These are phyloP conservation scores for Escovopsis sp. DNA, from an alignment of 2,329 filamentous ascomycete species.

Conservation along the genomic window DNA sequence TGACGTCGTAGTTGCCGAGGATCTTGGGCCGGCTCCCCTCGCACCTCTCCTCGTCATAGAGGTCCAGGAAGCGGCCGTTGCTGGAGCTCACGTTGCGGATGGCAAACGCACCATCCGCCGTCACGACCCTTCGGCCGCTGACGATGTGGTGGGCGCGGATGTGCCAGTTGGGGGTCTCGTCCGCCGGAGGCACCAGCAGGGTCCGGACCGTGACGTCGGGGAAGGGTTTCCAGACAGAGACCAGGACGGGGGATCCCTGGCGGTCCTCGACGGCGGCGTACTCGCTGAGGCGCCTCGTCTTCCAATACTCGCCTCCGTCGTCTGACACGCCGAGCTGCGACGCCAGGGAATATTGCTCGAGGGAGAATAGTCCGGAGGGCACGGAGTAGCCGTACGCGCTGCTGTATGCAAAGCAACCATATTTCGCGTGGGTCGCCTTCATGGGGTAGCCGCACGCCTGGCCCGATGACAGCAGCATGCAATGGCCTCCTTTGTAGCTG, in stretches of 20 bases:
- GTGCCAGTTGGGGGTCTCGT: constrained; percentile 52
- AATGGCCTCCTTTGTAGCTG: constrained; percentile 47
- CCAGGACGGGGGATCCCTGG: constrained; percentile 42
- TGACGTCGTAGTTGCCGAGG: constrained; percentile 46
- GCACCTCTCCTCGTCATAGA: constrained; percentile 28
- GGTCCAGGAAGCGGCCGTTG: constrained; percentile 35
- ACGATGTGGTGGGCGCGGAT: constrained; percentile 48
- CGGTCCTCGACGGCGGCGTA: constrained; percentile 47
- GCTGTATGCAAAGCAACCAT: constrained; percentile 66
- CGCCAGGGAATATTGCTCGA: constrained; percentile 19
- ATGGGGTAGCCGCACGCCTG: constrained; percentile 74
- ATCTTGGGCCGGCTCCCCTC: constrained; percentile 41
- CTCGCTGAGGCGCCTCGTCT: constrained; percentile 53
- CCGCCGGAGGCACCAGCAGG: constrained; percentile 46
- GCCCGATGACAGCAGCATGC: constrained; percentile 38
- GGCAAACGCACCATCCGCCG: constrained; percentile 62
- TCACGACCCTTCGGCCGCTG: constrained; percentile 48
- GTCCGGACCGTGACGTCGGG: constrained; percentile 49
- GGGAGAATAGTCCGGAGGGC: constrained; percentile 57
- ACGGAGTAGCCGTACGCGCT: constrained; percentile 66
- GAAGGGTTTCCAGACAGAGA: constrained; percentile 59
- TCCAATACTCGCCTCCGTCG: constrained; percentile 51
- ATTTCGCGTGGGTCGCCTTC: constrained; percentile 70
- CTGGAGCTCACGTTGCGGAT: constrained; percentile 39
- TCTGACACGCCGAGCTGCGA: constrained; percentile 60